These are phyloP conservation scores for Diospyros kaki DNA, from an alignment of 148 eudicot species.

Conservation along the genomic window DNA sequence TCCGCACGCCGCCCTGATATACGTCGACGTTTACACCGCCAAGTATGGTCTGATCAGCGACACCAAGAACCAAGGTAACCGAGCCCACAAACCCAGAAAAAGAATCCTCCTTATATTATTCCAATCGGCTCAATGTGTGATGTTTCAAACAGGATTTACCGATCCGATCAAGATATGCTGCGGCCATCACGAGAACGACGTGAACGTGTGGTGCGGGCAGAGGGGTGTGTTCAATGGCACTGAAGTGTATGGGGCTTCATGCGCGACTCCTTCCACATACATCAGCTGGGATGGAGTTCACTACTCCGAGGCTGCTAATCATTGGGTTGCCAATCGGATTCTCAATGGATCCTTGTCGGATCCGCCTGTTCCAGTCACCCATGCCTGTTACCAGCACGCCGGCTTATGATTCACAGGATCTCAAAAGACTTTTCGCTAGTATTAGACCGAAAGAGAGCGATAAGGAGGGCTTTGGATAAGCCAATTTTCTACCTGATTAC, in stretches of 20 bases:
- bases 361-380: constrained; percentile 47
- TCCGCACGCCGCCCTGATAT: constrained; percentile 16
- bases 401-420: neutral
- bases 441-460: neutral
- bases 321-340: constrained; percentile 56
- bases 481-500: too few relatives aligned
- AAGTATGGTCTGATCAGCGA: constrained; percentile 24
- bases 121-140: too few relatives aligned
- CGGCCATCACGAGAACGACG: constrained; percentile 52
- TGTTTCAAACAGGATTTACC: constrained; percentile 44
- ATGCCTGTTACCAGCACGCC: constrained; percentile 44
- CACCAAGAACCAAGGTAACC: constrained; percentile 21
- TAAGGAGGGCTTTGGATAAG: neutral
- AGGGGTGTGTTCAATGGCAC: constrained; percentile 50
- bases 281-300: constrained; percentile 87
- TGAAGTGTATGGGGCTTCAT: constrained; percentile 46
- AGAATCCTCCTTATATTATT: too few relatives aligned
- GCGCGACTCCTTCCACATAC: constrained; percentile 44
- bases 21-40: constrained; percentile 27
- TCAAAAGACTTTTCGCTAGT: too few relatives aligned
- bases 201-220: constrained; percentile 56
- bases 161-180: constrained; percentile 58
- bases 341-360: constrained; percentile 59
- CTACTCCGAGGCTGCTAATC: constrained; percentile 71
- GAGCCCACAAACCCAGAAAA: too few relatives aligned